Percentiles rank a stretch among this genome's conserved stretches.
Conservation (phyloP, 345 rosid species). For the Gossypium herbaceum region DNA sequence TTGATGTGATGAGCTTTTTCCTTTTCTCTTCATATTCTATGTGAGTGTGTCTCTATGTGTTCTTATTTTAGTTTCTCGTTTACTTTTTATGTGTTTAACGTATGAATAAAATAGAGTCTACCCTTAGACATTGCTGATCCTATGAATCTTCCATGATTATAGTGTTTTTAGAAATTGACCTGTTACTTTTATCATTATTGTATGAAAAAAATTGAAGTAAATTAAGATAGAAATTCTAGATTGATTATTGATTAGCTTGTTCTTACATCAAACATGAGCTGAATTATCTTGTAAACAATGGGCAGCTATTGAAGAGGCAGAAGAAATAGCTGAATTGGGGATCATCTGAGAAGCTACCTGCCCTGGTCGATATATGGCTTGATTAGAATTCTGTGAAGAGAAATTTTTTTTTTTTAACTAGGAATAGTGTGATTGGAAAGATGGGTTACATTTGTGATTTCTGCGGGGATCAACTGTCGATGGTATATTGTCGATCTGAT, state of each 20-base stretch:
- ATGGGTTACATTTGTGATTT: conserved; percentile 96
- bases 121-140: conserved; percentile 1
- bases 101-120: background rate
- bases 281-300: conserved; percentile 1
- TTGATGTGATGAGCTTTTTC: background rate
- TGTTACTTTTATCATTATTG: background rate
- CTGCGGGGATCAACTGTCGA: conserved; percentile 84
- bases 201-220: background rate
- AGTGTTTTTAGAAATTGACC: conserved; percentile 1
- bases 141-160: conserved; percentile 8
- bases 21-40: background rate
- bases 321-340: background rate
- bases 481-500: conserved; percentile 94
- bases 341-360: conserved; percentile 20
- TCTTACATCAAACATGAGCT: background rate
- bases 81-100: background rate
- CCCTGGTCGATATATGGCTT: conserved; percentile 21
- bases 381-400: conserved; percentile 15
- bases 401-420: conserved; percentile 16
- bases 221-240: background rate
- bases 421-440: conserved; percentile 15
- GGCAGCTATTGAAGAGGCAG: conserved; percentile 20
- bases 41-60: background rate
- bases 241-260: conserved; percentile 1
- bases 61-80: background rate